phyloP scores from a whole-genome alignment of 2,329 filamentous ascomycete species.

The Botrytis paeoniae region DNA sequence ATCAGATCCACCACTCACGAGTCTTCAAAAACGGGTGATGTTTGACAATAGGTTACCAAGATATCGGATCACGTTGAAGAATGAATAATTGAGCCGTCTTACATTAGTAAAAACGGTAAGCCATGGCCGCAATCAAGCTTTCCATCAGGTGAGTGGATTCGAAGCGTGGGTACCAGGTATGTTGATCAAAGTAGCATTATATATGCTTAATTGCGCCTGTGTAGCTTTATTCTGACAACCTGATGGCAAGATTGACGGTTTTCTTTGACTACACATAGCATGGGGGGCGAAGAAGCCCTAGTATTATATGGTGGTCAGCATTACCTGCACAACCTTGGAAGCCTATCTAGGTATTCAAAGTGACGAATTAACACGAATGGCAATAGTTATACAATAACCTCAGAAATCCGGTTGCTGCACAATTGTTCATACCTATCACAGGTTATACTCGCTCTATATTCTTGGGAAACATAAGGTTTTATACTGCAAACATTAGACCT shows the following conservation, averaged over 20 bases:
- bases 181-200: background rate
- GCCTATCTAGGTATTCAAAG: background rate
- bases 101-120: background rate
- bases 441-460: background rate
- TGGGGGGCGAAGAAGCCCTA: background rate
- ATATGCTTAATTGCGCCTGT: background rate
- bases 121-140: background rate
- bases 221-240: conserved; percentile 10
- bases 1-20: background rate
- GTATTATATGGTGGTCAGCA: conserved; percentile 11
- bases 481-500: background rate
- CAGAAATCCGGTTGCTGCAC: background rate
- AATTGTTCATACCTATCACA: background rate
- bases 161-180: background rate
- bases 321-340: background rate
- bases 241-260: background rate
- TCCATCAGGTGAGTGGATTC: background rate
- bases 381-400: background rate
- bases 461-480: background rate
- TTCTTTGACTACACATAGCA: background rate
- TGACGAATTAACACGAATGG: background rate
- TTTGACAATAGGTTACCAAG: background rate
- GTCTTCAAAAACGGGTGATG: background rate
- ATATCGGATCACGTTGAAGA: background rate
- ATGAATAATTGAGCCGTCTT: conserved; percentile 1